Percentiles rank a stretch among this genome's conserved stretches.
Conservation (phyloP, 1,284 basidiomycete species). For the Caloboletus firmus region DNA sequence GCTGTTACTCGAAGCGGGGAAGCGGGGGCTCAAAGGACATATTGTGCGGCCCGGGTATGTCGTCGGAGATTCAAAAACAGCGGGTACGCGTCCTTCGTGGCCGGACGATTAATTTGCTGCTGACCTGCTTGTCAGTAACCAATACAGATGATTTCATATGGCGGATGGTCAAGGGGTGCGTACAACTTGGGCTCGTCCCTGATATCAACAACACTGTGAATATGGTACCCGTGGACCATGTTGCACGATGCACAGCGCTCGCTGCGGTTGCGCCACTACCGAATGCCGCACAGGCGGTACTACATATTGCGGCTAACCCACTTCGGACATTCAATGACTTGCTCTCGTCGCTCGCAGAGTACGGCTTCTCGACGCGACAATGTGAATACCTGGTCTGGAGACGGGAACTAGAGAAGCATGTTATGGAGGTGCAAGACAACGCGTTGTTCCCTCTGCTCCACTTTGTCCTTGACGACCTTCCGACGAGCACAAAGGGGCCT, state of each 20-base stretch:
- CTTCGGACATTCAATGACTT: constrained; percentile 90
- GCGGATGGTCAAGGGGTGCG: constrained; percentile 96
- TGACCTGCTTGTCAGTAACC: constrained; percentile 61
- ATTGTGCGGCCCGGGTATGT: constrained; percentile 96
- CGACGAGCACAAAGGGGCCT: constrained; percentile 94
- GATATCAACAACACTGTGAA: constrained; percentile 99
- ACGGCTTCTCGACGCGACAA: constrained; percentile 79
- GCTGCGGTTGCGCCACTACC: constrained; percentile 62
- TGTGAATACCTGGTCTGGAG: constrained; percentile 95
- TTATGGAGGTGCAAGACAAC: constrained; percentile 91
- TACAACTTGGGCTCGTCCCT: constrained; percentile 93
- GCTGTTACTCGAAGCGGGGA: constrained; percentile 87
- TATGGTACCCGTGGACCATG: constrained; percentile 98
- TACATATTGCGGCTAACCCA: constrained; percentile 89
- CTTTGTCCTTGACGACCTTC: constrained; percentile 96
- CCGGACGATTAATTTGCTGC: constrained; percentile 6
- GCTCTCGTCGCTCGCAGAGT: constrained; percentile 71
- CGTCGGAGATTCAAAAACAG: constrained; percentile 87
- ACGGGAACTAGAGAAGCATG: constrained; percentile 89
- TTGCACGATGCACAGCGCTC: constrained; percentile 80
- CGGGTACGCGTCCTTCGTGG: constrained; percentile 55
- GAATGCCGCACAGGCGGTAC: constrained; percentile 61
- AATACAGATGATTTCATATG: constrained; percentile 99
- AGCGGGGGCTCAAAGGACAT: constrained; percentile 82
- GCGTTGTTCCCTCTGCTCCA: constrained; percentile 97